Evolutionary conservation across 257 asterid genomes (phyloP).

Genomic region (Solanum ossicruentum): DNA sequence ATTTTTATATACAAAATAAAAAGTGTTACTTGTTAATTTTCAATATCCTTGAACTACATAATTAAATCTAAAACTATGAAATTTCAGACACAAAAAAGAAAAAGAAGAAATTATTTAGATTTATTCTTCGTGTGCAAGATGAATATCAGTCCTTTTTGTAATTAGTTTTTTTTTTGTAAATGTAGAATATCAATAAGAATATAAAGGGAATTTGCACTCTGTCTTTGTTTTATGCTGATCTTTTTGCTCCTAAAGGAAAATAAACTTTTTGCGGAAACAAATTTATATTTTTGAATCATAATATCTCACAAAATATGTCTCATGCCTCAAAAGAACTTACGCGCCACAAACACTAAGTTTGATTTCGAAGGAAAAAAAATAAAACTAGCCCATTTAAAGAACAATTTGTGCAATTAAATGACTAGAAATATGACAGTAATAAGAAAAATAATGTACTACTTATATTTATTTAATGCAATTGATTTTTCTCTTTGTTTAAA

Average conservation of each 20-base stretch:
- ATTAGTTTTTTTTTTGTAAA: not conserved
- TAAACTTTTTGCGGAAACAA: rapidly evolving
- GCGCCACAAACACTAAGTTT: not conserved
- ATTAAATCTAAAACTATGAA: too few species aligned
- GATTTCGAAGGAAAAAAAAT: not conserved
- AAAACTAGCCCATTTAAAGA: not conserved
- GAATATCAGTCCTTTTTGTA: not conserved
- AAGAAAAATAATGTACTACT: not conserved
- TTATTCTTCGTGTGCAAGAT: not conserved
- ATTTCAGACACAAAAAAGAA: not conserved
- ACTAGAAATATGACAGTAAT: not conserved
- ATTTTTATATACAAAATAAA: not conserved
- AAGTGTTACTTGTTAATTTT: not conserved
- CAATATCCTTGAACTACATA: not conserved
- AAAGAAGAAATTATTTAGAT: not conserved
- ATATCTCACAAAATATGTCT: not conserved
- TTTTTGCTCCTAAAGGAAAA: not conserved
- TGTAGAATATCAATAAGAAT: not conserved
- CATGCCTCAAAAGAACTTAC: not conserved
- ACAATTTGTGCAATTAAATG: not conserved
- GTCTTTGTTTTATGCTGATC: not conserved
- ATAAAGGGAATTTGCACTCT: not conserved
- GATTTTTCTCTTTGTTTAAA: not conserved
- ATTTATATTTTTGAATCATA: too few species aligned
- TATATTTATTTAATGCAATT: not conserved